Evolutionary conservation across 345 rosid genomes (phyloP), one percentile per base, ranked within the genome.

Genomic region (Dipteronia sinensis): DNA sequence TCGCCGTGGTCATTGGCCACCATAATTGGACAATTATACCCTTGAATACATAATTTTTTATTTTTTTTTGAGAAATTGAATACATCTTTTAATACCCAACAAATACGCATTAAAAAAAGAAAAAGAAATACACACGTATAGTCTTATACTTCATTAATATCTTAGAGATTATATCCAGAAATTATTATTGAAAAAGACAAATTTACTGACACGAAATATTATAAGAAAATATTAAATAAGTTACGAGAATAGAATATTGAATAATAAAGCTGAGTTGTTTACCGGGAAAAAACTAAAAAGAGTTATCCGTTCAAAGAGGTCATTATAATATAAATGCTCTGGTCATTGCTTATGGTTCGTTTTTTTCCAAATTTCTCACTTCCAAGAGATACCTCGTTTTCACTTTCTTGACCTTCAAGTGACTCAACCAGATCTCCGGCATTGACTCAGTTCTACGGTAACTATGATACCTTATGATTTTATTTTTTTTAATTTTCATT

Each of bases 341-440:
- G 65, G 77, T 78, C 76, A 55, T 49, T 71, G 72, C n/a, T 17
- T 49, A 76, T 63, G 69, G 80, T 71, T 78, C 23, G 8, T 74
- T 76, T 77, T 77, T 68, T 66, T 58, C 63, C 59, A n/a, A 59
- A 59, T 7, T 59, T 59, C 64, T 59, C 64, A 59, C 27, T 59
- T 59, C 64, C 64, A 59, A 67, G 65, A 70, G 58, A 72, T 11
- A 67, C 31, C 25, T 55, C 64, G 64, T 29, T 74, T 65, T 44
- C 71, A 65, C 76, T 71, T 71, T 65, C 68, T 71, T 66, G 27
- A 25, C 65, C 20, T 59, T 34, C 76, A 65, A 79, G 71, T 63
- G 83, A 79, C 75, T 77, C 67, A 78, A 81, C 74, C 88, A 84
- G 87, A 87, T 86, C 89, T 87, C 84, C 86, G 10, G 84, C 92